These are phyloP conservation scores for Daldinia loculata DNA, from an alignment of 495 filamentous ascomycete species.

Conservation along the genomic window DNA sequence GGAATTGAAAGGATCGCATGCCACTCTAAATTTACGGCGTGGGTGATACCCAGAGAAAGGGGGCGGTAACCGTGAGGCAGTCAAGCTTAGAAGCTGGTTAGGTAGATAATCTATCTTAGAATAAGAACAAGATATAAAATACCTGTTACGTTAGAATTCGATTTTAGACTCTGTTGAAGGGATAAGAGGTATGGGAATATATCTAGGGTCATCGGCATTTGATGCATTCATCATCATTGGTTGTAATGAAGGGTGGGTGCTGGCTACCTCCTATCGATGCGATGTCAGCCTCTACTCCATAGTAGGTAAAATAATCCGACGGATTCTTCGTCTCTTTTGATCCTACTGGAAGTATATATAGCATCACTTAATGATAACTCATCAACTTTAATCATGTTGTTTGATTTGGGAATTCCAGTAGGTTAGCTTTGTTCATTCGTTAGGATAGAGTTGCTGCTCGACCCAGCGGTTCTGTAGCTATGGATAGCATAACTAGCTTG, in stretches of 20 bases:
- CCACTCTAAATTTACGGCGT: not conserved
- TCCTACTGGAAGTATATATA: constrained; percentile 1
- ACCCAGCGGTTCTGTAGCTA: too few relatives aligned
- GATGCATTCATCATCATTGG: not conserved
- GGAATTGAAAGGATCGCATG: not conserved
- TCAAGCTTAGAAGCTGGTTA: not conserved
- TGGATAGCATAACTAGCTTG: not conserved
- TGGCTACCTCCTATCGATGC: not conserved
- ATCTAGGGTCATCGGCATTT: not conserved
- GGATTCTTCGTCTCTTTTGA: not conserved
- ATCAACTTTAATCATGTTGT: not conserved
- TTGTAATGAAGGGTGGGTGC: not conserved
- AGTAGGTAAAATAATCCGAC: not conserved
- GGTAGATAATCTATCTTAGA: not conserved
- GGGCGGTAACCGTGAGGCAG: not conserved
- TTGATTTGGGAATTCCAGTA: not conserved
- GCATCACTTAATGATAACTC: not conserved
- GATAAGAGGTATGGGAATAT: not conserved
- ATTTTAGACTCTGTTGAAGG: not conserved
- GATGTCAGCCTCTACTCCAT: not conserved
- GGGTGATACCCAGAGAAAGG: not conserved
- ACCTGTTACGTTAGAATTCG: not conserved
- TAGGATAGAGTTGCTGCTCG: too few relatives aligned
- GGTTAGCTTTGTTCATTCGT: not conserved
- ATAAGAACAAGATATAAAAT: not conserved